Evolutionary conservation across 2,329 filamentous ascomycete species (phyloP), one percentile per base, ranked within the genome.

Genomic region (Talaromyces pinophilus): DNA sequence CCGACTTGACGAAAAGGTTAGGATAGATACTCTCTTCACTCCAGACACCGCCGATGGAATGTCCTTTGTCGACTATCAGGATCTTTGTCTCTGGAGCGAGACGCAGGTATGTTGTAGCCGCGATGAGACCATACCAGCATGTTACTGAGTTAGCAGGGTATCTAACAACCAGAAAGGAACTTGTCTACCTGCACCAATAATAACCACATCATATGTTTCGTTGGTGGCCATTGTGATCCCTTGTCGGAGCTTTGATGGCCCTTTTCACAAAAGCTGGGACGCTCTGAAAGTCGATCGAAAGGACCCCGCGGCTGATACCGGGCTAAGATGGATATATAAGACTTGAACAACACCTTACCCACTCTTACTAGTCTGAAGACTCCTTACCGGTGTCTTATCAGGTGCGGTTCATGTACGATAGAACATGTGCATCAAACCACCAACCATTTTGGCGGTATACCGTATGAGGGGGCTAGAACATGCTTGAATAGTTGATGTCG

Each of bases 1-100:
- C 55, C 55, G 10, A 59, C 55, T 42, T 59, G 55, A 35, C 55
- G 10, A 59, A 59, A 42, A 59, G 55, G n/a, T 59, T 59, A 10
- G 55, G 55, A 22, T 59, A 59, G 13, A 59, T 59, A 15, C 22
- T 10, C 38, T 59, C 55, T n/a, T 59, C 22, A n/a, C 55, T 59
- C 55, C 55, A 59, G 22, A 59, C 55, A 59, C 55, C 35, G 15
- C 55, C 55, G 5, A 59, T 59, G 2, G 55, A 59, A n/a, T 15
- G n/a, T 2, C 55, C 22, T 22, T 59, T 59, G 30, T 59, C 55
- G 15, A 59, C 55, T 15, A 59, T 59, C n/a, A 59, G 11, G 10
- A 59, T 22, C n/a, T 42, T 59, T 11, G 22, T 42, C 11, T 59
- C 35, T 8, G 55, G 55, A 28, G 33, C 55, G 5, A 59, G 55